A percentile compares a stretch with the other conserved stretches of the same genome.
phyloP scores from a whole-genome alignment of 306 rosid species.

The Quillaja saponaria region DNA sequence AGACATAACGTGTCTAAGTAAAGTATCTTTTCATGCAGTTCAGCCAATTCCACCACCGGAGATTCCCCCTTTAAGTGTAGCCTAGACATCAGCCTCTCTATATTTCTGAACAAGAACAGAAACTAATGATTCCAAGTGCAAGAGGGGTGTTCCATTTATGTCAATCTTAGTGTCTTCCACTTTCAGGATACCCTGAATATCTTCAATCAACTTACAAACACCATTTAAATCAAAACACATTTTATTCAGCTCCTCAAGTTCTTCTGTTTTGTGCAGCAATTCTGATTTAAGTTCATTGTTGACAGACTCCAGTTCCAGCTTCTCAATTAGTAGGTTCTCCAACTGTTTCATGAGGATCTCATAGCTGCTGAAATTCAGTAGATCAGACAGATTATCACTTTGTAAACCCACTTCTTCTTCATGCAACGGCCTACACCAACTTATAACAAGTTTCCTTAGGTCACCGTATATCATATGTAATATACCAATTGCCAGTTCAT shows the following conservation, averaged over 20 bases:
- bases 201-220: slow-evolving; percentile 58
- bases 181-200: slow-evolving; percentile 55
- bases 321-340: slow-evolving; percentile 47
- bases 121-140: slow-evolving; percentile 56
- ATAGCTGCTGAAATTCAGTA: slow-evolving; percentile 58
- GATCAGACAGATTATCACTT: slow-evolving; percentile 53
- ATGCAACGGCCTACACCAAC: slow-evolving; percentile 45
- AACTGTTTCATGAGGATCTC: slow-evolving; percentile 52
- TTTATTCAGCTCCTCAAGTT: slow-evolving; percentile 58
- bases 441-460: slow-evolving; percentile 51
- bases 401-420: slow-evolving; percentile 45
- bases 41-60: slow-evolving; percentile 49
- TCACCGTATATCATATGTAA: slow-evolving; percentile 52
- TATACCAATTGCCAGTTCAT: slow-evolving; percentile 53
- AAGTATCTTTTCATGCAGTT: slow-evolving; percentile 57
- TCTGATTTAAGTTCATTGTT: slow-evolving; percentile 57
- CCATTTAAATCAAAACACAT: slow-evolving; percentile 58
- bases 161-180: slow-evolving; percentile 42
- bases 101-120: slow-evolving; percentile 68
- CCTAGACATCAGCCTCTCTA: slow-evolving; percentile 57
- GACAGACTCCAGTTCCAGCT: slow-evolving; percentile 61
- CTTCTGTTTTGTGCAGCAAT: slow-evolving; percentile 55
- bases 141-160: slow-evolving; percentile 46
- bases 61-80: slow-evolving; percentile 48
- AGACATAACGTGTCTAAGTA: slow-evolving; percentile 44